Percentiles rank a stretch among this genome's conserved stretches.
phyloP scores from a whole-genome alignment of 768 basidiomycete genomes.

The Ramaria rubella region DNA sequence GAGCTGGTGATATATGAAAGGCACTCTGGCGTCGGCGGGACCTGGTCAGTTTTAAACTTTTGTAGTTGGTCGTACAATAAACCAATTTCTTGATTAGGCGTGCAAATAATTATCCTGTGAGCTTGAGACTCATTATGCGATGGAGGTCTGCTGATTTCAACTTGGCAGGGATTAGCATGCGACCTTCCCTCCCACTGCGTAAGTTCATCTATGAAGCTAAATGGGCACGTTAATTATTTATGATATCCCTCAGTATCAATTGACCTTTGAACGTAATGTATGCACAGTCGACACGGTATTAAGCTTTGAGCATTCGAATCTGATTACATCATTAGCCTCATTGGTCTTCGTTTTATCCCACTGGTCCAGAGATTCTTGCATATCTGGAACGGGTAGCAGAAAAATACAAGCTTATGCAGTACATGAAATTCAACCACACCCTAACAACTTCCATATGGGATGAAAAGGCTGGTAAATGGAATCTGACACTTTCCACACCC shows the following conservation, averaged over 20 bases:
- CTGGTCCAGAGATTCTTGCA: constrained; percentile 50
- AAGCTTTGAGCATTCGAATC: background rate
- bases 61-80: background rate
- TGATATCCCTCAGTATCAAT: constrained; percentile 40
- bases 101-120: constrained; percentile 45
- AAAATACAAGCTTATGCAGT: constrained; percentile 46
- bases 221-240: background rate
- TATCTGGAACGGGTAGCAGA: constrained; percentile 50
- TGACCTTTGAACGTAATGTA: constrained; percentile 50
- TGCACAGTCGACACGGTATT: background rate
- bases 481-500: constrained; percentile 33
- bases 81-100: background rate
- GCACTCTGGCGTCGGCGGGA: constrained; percentile 51
- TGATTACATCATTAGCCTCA: constrained; percentile 32
- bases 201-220: constrained; percentile 14
- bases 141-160: background rate
- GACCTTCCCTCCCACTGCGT: constrained; percentile 55
- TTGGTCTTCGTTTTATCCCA: constrained; percentile 57
- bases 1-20: constrained; percentile 55
- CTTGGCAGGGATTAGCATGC: constrained; percentile 46
- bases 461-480: constrained; percentile 49
- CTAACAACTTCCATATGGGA: constrained; percentile 46
- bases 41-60: constrained; percentile 38
- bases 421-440: constrained; percentile 51
- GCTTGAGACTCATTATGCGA: background rate